Evolutionary conservation across 192 early-diverging fungal species (phyloP), one percentile per base, ranked within the genome.

Genomic region (Thoreauomyces humboldtii): DNA sequence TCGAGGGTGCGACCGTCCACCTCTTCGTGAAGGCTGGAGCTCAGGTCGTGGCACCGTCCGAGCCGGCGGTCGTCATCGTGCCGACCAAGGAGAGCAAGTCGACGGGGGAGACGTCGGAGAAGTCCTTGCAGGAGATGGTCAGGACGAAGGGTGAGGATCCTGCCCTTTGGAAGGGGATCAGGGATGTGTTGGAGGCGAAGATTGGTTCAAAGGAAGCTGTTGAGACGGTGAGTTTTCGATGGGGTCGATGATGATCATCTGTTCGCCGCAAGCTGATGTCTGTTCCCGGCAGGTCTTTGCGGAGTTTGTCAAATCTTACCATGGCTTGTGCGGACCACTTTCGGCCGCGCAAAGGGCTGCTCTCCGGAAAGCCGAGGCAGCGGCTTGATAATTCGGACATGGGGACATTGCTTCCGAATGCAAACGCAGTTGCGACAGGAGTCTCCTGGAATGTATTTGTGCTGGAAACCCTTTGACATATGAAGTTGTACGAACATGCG

Each of bases 251-350:
- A 7, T 52, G 31, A 38, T 34, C 32, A 17, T 29, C 15, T 57
- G 7, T 15, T 65, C n/a, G n/a, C 12, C 0, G 22, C 25, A 55
- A 14, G 24, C 24, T 27, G 0, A n/a, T 29, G 15, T 9, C 3
- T 46, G 12, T 19, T 25, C 43, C 24, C 2, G 38, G 0, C 47
- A 69, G 67, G 59, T 69, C 24, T 55, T 61, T 37, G 33, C 28
- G 12, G 51, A 61, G 27, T 61, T 69, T 60, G 59, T 62, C 12
- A 25, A 62, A 43, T 53, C 59, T 22, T 69, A 69, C 34, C 67
- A 69, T 60, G 35, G 33, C n/a, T 52, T 69, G 1, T 69, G 67
- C 29, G 67, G 67, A 7, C 59, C 58, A 9, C 31, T 69, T 15
- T 44, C 48, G 0, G 45, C 47, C 12, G 34, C 33, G 4, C 50